Evolutionary conservation across 1,284 basidiomycete genomes (phyloP).

Genomic region (Cryptococcus hybrid): DNA sequence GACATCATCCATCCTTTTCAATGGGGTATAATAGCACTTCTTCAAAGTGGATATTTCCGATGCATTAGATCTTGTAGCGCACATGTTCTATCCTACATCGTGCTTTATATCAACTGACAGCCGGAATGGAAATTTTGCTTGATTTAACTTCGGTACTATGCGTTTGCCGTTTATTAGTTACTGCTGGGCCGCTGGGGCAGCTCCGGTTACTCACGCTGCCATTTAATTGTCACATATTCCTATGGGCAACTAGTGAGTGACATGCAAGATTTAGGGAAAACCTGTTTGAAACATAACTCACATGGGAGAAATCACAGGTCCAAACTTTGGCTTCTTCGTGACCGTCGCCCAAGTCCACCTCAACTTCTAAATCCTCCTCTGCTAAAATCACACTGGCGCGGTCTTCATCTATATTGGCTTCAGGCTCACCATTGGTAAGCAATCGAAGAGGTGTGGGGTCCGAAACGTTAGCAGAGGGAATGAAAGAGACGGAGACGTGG

Average conservation of each 20-base stretch:
- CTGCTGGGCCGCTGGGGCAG: not conserved
- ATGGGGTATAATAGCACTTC: too few relatives aligned
- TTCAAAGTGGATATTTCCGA: not conserved
- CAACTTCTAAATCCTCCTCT: slow-evolving; percentile 80
- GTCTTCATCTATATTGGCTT: slow-evolving; percentile 74
- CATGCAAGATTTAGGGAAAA: too few relatives aligned
- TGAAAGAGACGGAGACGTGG: slow-evolving; percentile 81
- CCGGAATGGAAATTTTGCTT: not conserved
- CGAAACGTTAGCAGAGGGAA: slow-evolving; percentile 55
- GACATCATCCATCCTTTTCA: not conserved
- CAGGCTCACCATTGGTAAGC: slow-evolving; percentile 84
- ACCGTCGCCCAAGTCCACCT: slow-evolving; percentile 74
- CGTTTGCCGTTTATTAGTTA: not conserved
- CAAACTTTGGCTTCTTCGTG: slow-evolving; percentile 78
- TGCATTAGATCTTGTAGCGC: not conserved
- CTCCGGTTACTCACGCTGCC: slow-evolving; percentile 48
- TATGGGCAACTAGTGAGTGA: slow-evolving; percentile 22
- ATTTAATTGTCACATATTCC: slow-evolving; percentile 71
- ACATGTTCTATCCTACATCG: not conserved
- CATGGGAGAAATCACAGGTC: slow-evolving; percentile 97
- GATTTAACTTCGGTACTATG: slow-evolving; percentile 7
- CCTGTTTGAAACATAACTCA: slow-evolving; percentile 54
- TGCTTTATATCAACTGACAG: too few relatives aligned
- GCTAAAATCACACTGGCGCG: slow-evolving; percentile 79
- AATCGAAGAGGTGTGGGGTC: slow-evolving; percentile 59